These are phyloP conservation scores for Wickerhamomyces tratensis DNA, from an alignment of 805 yeast species.

Conservation along the genomic window DNA sequence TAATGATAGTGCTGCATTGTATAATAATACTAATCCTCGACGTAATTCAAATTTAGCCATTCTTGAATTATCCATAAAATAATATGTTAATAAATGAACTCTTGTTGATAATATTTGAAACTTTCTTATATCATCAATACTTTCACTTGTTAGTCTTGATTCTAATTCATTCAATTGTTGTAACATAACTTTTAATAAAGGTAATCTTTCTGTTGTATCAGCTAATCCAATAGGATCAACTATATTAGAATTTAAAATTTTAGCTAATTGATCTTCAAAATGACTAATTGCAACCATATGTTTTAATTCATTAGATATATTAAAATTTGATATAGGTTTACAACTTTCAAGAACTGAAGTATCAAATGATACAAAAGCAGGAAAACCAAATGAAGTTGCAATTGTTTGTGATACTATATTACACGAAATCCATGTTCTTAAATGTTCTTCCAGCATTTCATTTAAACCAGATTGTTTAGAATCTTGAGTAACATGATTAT, in stretches of 20 bases:
- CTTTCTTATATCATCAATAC: slow-evolving; percentile 58
- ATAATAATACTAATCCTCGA: slow-evolving; percentile 66
- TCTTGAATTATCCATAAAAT: slow-evolving; percentile 52
- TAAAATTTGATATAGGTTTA: slow-evolving; percentile 30
- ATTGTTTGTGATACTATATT: slow-evolving; percentile 84
- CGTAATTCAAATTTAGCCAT: slow-evolving; percentile 45
- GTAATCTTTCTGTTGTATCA: slow-evolving; percentile 61
- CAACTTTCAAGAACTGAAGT: slow-evolving; percentile 49
- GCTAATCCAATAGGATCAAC: slow-evolving; percentile 57
- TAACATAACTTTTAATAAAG: slow-evolving; percentile 61
- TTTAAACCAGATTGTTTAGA: slow-evolving; percentile 20
- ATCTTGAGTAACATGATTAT: slow-evolving; percentile 32
- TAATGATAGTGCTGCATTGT: slow-evolving; percentile 68
- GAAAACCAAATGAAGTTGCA: slow-evolving; percentile 91
- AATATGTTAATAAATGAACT: slow-evolving; percentile 75
- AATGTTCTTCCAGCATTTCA: slow-evolving; percentile 57
- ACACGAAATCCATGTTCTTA: slow-evolving; percentile 89
- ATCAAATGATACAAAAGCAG: slow-evolving; percentile 84
- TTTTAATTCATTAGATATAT: slow-evolving; percentile 29
- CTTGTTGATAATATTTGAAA: slow-evolving; percentile 65
- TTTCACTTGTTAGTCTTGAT: slow-evolving; percentile 34
- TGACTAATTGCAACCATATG: slow-evolving; percentile 78
- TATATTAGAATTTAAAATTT: slow-evolving; percentile 63
- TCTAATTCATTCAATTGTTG: slow-evolving; percentile 74
- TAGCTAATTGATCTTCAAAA: slow-evolving; percentile 79